A percentile compares a stretch with the other conserved stretches of the same genome.
Conservation (phyloP, 2,329 filamentous ascomycete genomes). For the Xylogone sp. region DNA sequence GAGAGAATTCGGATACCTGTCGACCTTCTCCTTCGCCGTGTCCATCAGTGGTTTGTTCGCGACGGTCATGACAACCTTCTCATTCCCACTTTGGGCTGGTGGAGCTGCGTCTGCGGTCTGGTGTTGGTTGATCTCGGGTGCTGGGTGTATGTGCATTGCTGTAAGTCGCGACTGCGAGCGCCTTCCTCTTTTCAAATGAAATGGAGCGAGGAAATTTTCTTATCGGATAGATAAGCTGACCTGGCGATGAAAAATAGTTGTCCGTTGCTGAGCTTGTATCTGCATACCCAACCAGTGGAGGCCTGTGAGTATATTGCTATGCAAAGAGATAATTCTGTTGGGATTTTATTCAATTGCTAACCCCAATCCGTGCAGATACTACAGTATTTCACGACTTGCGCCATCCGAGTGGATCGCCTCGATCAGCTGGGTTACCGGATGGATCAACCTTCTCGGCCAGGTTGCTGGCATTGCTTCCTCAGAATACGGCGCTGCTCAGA, state of each 20-base stretch:
- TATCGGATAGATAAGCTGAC: background rate
- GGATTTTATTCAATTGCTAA: background rate
- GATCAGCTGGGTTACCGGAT: constrained; percentile 45
- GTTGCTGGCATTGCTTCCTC: constrained; percentile 48
- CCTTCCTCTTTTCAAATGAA: too few species aligned
- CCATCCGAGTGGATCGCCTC: constrained; percentile 43
- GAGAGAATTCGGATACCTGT: constrained; percentile 54
- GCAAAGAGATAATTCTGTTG: background rate
- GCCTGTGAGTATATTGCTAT: constrained; percentile 26
- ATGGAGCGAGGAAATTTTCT: background rate
- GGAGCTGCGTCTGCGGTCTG: constrained; percentile 51
- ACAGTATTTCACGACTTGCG: constrained; percentile 51
- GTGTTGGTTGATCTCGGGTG: constrained; percentile 55
- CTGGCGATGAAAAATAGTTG: constrained; percentile 15
- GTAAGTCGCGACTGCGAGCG: constrained; percentile 16
- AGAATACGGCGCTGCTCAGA: constrained; percentile 53
- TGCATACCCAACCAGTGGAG: constrained; percentile 54
- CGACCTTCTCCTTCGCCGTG: constrained; percentile 58
- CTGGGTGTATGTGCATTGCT: constrained; percentile 52
- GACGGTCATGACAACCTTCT: constrained; percentile 52
- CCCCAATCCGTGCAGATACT: constrained; percentile 37
- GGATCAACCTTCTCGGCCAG: constrained; percentile 47
- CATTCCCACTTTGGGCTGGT: constrained; percentile 48
- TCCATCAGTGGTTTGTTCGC: constrained; percentile 53
- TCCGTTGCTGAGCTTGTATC: constrained; percentile 55